Evolutionary conservation across 2,329 filamentous ascomycete genomes (phyloP), one percentile per base, ranked within the genome.

Genomic region (Fusarium papillatum): DNA sequence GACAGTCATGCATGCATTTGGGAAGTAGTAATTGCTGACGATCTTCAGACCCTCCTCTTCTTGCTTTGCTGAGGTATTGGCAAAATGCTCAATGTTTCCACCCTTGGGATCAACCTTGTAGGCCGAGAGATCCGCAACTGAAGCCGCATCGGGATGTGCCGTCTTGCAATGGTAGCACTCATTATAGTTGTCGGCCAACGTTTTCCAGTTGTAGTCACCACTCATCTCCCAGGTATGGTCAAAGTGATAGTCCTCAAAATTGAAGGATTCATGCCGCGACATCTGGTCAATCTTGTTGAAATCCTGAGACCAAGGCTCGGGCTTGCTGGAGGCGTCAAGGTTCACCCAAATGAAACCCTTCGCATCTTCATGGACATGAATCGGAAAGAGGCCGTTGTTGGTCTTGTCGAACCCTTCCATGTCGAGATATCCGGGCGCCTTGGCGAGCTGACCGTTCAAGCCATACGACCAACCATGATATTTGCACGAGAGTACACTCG

Each of bases 381-480:
- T 87, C 1, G 84, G 85, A 72, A 91, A 87, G 0, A 92, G 84
- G 7, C 87, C 85, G 74, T 92, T 91, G 75, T 88, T 82, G 6
- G 83, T 81, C 80, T 86, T 89, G 72, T 90, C 86, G 77, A 92
- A 92, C 4, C 87, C 88, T 3, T 85, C 81, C 3, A 91, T 81
- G 41, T 88, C 85, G 41, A 91, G 86, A 76, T 90, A 92, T 6
- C 88, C 87, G 0, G 90, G 90, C 3, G 90, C 90, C 80, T 91
- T 92, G 34, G 90, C 87, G 14, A 92, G 84, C 61, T 88, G 87
- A 26, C 90, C 90, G 50, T 84, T 86, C 5, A 90, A 84, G 62
- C 89, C 87, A 76, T 92, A 92, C 13, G 88, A 90, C 90, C 90
- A 92, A 38, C 90, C 90, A 77, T 92, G 90, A 78, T 92, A 92